phyloP scores from a whole-genome alignment of 345 rosid genomes.

The Brassica nigra region DNA sequence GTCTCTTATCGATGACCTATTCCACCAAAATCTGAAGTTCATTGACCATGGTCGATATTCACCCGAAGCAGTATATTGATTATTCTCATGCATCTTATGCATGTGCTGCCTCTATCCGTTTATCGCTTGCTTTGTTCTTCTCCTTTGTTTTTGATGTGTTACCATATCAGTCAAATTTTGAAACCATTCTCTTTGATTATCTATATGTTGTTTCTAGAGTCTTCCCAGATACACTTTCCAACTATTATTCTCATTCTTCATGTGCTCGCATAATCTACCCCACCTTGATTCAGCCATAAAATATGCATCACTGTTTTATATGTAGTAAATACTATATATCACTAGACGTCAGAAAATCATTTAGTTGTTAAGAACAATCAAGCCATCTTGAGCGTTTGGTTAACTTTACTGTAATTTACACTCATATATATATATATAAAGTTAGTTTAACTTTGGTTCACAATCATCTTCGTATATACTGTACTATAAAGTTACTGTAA shows the following conservation, averaged over 20 bases:
- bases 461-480: no score
- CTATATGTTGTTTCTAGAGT: conserved; percentile 7
- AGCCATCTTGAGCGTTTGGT: background rate
- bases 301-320: background rate
- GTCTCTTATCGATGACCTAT: conserved; percentile 5
- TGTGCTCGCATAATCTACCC: conserved; percentile 4
- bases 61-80: background rate
- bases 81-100: conserved; percentile 25
- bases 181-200: background rate
- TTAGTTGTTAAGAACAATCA: background rate
- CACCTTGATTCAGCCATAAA: background rate
- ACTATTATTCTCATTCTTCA: conserved; percentile 14
- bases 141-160: background rate
- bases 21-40: conserved; percentile 12
- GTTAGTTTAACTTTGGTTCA: no score
- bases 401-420: background rate
- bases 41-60: conserved; percentile 11
- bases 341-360: background rate
- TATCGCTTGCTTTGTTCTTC: conserved; percentile 4
- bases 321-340: background rate
- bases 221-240: conserved; percentile 21
- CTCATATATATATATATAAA: background rate
- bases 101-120: conserved; percentile 4
- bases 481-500: no score
- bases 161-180: background rate